A percentile compares a stretch with the other conserved stretches of the same genome.
These are phyloP conservation scores for Aristolochia fimbriata DNA, from an alignment of 164 flowering plant species.

Conservation along the genomic window DNA sequence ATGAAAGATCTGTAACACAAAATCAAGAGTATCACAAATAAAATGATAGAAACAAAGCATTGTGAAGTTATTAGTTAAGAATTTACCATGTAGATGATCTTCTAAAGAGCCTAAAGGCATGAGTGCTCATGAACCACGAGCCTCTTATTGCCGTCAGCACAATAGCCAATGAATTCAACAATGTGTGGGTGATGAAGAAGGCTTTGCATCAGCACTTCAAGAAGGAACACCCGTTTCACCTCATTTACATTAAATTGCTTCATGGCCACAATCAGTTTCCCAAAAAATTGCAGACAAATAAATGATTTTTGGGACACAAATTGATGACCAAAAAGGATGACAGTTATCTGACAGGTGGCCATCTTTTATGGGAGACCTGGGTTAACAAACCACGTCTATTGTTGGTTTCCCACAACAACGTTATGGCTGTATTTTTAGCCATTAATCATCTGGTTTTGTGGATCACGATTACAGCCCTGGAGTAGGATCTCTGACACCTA, in stretches of 20 bases:
- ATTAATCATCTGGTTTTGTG: too few relatives aligned
- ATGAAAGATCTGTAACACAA: background rate
- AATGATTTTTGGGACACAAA: background rate
- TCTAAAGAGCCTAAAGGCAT: constrained; percentile 1
- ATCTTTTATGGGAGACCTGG: too few relatives aligned
- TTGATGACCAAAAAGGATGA: background rate
- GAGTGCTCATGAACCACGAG: background rate
- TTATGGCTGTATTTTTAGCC: too few relatives aligned
- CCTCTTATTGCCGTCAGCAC: background rate
- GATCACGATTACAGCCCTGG: too few relatives aligned
- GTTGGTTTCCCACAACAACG: too few relatives aligned
- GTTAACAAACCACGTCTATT: too few relatives aligned
- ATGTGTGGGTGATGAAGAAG: background rate
- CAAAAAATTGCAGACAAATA: background rate
- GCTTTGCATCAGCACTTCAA: background rate
- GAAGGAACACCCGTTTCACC: background rate
- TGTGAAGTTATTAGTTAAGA: background rate
- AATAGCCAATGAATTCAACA: constrained; percentile 1
- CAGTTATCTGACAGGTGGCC: too few relatives aligned
- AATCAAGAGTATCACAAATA: background rate
- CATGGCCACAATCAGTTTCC: background rate
- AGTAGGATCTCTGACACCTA: too few relatives aligned
- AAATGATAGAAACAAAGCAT: background rate
- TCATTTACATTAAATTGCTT: background rate
- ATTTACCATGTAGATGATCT: constrained; percentile 1